Evolutionary conservation across 164 flowering plant species (phyloP).

Genomic region (Magnolia officinalis): DNA sequence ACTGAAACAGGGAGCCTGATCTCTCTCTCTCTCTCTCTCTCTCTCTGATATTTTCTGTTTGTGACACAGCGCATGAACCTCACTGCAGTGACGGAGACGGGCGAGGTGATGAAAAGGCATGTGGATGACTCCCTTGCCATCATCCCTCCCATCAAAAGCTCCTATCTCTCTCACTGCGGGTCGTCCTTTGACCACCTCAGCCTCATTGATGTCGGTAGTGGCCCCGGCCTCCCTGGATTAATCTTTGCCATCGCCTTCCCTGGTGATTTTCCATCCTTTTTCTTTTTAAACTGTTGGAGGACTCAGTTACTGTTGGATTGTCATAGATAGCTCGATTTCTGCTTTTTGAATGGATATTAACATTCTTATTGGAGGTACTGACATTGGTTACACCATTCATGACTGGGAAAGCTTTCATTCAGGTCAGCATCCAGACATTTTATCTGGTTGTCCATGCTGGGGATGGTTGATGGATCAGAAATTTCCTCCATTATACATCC

Average conservation of each 20-base stretch:
- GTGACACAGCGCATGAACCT: conserved; percentile 72
- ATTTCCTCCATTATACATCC: no score
- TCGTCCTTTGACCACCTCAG: conserved; percentile 39
- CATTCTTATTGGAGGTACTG: no score
- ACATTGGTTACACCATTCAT: no score
- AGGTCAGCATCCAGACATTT: no score
- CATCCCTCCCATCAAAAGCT: conserved; percentile 49
- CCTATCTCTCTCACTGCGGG: conserved; percentile 41
- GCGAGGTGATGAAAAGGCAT: conserved; percentile 84
- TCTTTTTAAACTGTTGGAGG: not conserved
- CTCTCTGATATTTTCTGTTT: not conserved
- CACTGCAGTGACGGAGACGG: conserved; percentile 48
- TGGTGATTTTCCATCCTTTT: conserved; percentile 30
- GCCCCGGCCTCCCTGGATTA: conserved; percentile 86
- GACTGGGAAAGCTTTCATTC: no score
- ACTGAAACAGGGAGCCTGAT: no score
- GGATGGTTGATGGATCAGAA: no score
- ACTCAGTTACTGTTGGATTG: no score
- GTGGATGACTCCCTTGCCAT: conserved; percentile 85
- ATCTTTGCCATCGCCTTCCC: conserved; percentile 85
- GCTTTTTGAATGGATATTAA: no score
- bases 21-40: not conserved
- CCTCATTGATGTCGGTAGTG: conserved; percentile 81
- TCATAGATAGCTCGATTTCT: no score
- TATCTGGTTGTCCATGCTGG: no score